Percentiles rank a stretch among this genome's conserved stretches.
Conservation (phyloP, 108 stramenopile genomes). For the Nitzschia putrida region DNA sequence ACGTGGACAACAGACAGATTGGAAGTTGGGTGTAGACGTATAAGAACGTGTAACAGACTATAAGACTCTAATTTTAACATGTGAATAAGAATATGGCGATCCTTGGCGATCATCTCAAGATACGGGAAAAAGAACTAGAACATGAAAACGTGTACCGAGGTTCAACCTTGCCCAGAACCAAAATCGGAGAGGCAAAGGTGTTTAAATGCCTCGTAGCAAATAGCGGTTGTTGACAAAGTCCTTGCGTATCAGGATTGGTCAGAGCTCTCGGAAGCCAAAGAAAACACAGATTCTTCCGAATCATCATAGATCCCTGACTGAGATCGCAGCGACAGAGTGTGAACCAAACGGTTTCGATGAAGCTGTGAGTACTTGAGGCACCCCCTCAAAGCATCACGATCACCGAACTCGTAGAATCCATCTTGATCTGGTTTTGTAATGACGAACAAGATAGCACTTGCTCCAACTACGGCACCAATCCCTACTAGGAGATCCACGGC, state of each 20-base stretch:
- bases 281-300: too few species aligned
- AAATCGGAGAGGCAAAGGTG: too few species aligned
- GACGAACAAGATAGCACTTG: constrained; percentile 18
- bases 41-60: neutral
- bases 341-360: constrained; percentile 5
- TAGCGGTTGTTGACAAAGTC: too few species aligned
- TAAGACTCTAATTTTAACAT: neutral
- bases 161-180: neutral
- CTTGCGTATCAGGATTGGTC: too few species aligned
- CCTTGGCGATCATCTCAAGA: neutral
- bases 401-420: constrained; percentile 7
- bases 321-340: constrained; percentile 12
- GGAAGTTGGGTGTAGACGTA: constrained; percentile 51
- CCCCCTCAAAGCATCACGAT: constrained; percentile 5
- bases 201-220: too few species aligned
- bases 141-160: neutral
- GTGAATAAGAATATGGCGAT: neutral
- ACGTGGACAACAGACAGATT: constrained; percentile 69
- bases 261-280: too few species aligned
- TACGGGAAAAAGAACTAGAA: too few species aligned
- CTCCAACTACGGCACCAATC: constrained; percentile 20
- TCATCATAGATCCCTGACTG: neutral
- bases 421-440: constrained; percentile 24
- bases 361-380: constrained; percentile 17
- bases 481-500: constrained; percentile 15